Percentiles rank a stretch among this genome's conserved stretches.
Conservation (phyloP, 352 stramenopile species). For the Pythium phragmitis region DNA sequence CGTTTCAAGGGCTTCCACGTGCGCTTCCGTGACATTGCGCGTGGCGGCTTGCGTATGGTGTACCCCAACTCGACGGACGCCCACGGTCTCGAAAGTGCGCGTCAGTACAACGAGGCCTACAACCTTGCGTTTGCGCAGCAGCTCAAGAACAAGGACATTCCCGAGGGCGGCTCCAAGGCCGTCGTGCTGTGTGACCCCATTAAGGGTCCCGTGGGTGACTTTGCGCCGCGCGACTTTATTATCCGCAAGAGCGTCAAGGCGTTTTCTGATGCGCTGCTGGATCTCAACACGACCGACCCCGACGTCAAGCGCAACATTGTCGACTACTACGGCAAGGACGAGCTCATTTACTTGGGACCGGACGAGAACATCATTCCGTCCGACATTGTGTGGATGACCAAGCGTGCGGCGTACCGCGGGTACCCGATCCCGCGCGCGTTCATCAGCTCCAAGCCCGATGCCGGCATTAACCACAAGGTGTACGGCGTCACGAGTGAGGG, state of each 20-base stretch:
- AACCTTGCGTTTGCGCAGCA: constrained; percentile 85
- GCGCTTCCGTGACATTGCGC: constrained; percentile 81
- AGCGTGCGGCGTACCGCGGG: constrained; percentile 71
- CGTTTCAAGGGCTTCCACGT: constrained; percentile 94
- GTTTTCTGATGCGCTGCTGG: constrained; percentile 89
- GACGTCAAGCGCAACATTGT: constrained; percentile 70
- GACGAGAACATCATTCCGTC: constrained; percentile 84
- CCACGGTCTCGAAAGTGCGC: constrained; percentile 62
- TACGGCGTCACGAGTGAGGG: constrained; percentile 85
- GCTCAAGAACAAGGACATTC: constrained; percentile 90
- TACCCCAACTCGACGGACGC: constrained; percentile 66
- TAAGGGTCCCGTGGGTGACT: constrained; percentile 64
- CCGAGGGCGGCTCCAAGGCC: constrained; percentile 81
- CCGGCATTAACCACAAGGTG: constrained; percentile 87
- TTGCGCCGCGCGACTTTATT: constrained; percentile 83
- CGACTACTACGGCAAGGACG: constrained; percentile 81
- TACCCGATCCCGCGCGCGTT: constrained; percentile 83
- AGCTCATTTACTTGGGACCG: constrained; percentile 81
- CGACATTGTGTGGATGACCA: constrained; percentile 84
- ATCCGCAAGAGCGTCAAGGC: constrained; percentile 97
- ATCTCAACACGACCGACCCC: constrained; percentile 76
- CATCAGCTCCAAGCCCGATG: constrained; percentile 83
- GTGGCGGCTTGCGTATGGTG: constrained; percentile 74
- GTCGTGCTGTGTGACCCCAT: constrained; percentile 80
- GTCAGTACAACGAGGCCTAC: constrained; percentile 84